Conservation (phyloP, 306 rosid genomes). For the Pachyrhizus erosus region DNA sequence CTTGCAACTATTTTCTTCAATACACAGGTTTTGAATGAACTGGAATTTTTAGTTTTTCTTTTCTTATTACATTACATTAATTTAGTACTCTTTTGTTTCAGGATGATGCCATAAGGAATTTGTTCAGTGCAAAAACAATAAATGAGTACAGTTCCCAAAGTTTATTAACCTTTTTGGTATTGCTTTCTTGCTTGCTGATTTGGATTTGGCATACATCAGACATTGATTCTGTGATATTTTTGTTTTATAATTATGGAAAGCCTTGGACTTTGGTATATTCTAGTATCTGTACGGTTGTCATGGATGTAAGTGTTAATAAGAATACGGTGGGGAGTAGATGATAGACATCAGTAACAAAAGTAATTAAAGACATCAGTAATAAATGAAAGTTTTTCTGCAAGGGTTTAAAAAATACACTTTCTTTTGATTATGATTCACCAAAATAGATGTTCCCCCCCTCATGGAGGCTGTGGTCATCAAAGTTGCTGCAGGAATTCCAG, state of each 20-base stretch:
- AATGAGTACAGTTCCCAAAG: slow-evolving; percentile 95
- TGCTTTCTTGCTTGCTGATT: slow-evolving; percentile 42
- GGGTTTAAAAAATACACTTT: slow-evolving; percentile 10
- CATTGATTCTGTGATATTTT: slow-evolving; percentile 23
- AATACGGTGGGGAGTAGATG: slow-evolving; percentile 5
- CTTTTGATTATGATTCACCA: slow-evolving; percentile 15
- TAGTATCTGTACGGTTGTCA: slow-evolving; percentile 28
- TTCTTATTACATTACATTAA: slow-evolving; percentile 27
- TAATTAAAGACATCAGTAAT: too few relatives aligned
- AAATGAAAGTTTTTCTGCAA: too few relatives aligned
- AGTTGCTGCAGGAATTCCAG: slow-evolving; percentile 1
- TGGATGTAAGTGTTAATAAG: slow-evolving; percentile 25
- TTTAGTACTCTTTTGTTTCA: slow-evolving; percentile 53
- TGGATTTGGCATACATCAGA: slow-evolving; percentile 4
- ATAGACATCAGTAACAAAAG: slow-evolving; percentile 12
- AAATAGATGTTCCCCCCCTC: neutral
- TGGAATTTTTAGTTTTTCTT: slow-evolving; percentile 27
- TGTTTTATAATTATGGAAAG: slow-evolving; percentile 6
- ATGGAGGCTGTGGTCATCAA: neutral
- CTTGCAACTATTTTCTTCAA: slow-evolving; percentile 98
- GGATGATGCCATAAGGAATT: slow-evolving; percentile 99
- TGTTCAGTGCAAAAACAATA: slow-evolving; percentile 96
- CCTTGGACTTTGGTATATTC: slow-evolving; percentile 6
- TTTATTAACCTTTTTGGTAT: slow-evolving; percentile 94
- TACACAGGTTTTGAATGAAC: slow-evolving; percentile 72